A percentile compares a stretch with the other conserved stretches of the same genome.
Conservation (phyloP, 495 filamentous ascomycete species). For the Daldinia vernicosa region DNA sequence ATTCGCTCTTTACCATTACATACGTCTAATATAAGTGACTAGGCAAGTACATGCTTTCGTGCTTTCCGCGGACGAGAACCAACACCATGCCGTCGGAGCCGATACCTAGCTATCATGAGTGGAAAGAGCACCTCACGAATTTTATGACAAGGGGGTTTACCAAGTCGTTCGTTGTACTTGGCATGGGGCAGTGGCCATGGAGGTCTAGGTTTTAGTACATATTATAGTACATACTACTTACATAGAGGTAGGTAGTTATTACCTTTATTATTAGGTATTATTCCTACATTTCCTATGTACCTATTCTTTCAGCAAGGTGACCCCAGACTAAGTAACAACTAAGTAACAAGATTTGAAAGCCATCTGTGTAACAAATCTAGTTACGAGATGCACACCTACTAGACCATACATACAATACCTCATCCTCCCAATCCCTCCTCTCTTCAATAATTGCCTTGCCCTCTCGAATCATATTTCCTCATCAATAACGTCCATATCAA, state of each 20-base stretch:
- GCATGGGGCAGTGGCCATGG: conserved; percentile 15
- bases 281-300: neutral
- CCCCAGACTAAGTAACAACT: conserved; percentile 11
- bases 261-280: neutral
- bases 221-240: neutral
- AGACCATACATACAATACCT: conserved; percentile 39
- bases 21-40: conserved; percentile 6
- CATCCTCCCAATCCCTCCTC: conserved; percentile 27
- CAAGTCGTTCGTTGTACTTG: conserved; percentile 22
- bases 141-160: conserved; percentile 33
- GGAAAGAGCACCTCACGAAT: neutral
- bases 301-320: conserved; percentile 2
- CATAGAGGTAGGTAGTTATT: neutral
- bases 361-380: conserved; percentile 6
- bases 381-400: conserved; percentile 28
- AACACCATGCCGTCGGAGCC: conserved; percentile 43
- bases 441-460: conserved; percentile 5
- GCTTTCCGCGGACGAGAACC: conserved; percentile 32
- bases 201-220: conserved; percentile 20
- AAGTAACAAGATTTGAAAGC: conserved; percentile 3
- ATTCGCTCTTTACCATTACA: conserved; percentile 20
- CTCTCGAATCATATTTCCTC: conserved; percentile 41
- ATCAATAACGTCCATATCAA: conserved; percentile 25
- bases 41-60: conserved; percentile 31
- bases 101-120: conserved; percentile 25